Base-by-base conservation (phyloP, 2,329 filamentous ascomycete genomes). In the Diaporthe sp. region DNA sequence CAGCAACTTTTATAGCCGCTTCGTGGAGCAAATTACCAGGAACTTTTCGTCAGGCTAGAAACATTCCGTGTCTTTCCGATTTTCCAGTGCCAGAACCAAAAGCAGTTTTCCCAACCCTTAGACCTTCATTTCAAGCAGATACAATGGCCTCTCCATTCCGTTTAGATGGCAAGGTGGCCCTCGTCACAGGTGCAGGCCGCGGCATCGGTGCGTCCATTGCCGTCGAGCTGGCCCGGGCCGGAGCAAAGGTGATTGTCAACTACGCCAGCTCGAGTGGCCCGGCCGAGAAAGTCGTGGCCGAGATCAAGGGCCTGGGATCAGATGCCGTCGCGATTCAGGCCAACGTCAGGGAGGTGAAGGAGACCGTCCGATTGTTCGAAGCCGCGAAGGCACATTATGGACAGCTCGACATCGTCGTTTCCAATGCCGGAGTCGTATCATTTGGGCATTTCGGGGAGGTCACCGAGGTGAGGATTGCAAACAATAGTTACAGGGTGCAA, bases 361-460 rank as follows among this genome's bases (percentile, higher is more conserved):
- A 94, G 84, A 94, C 92, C 78, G 87, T 89, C 72, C 83, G 85
- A 76, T 85, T 94, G 79, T 93, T 94, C 86, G 87, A 90, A 74
- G 84, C 92, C 80, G 92, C 92, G 70, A 86, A 92, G 77, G 85
- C 86, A 78, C 86, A 90, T 82, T 94, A 91, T 81, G 92, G 92
- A 83, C 89, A 90, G 83, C 87, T 94, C 80, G 88, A 94, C 84
- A 93, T 94, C 79, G 92, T 92, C 80, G 91, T 90, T 87, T 93
- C 90, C 81, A 94, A 94, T 87, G 91, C 90, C 58, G 92, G 92
- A 61, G 92, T 92, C 72, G 92, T 93, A 80, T 89, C 87, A 58
- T 94, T 93, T 87, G 91, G 92, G 76, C 91, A 92, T 83, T 88
- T 92, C 75, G 90, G 92, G 85, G 91, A 93, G 79, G 91, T 94